phyloP scores from a whole-genome alignment of 1,139 yeast species.

The Diutina rugosa region DNA sequence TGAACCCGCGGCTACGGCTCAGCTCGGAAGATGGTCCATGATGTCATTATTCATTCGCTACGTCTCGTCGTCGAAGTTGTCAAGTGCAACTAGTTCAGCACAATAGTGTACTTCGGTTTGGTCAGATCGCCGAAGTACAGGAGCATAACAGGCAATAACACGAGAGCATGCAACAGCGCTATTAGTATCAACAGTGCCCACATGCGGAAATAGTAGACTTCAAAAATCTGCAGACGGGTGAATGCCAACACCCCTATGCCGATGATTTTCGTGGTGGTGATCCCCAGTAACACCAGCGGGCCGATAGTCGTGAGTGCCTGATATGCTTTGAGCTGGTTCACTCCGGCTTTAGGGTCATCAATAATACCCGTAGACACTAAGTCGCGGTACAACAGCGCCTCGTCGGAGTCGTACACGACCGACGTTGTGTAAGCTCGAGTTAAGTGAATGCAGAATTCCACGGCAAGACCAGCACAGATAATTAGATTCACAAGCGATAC shows the following conservation, averaged over 20 bases:
- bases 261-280: slow-evolving; percentile 75
- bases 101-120: background rate
- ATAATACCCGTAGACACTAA: slow-evolving; percentile 4
- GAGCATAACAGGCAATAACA: slow-evolving; percentile 64
- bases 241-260: slow-evolving; percentile 83
- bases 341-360: slow-evolving; percentile 3
- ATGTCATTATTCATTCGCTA: background rate
- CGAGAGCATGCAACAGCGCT: slow-evolving; percentile 68
- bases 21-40: background rate
- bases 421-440: slow-evolving; percentile 50
- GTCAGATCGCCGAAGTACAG: slow-evolving; percentile 1
- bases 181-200: slow-evolving; percentile 75
- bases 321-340: slow-evolving; percentile 9
- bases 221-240: slow-evolving; percentile 76
- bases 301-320: slow-evolving; percentile 67
- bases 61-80: background rate
- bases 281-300: slow-evolving; percentile 81
- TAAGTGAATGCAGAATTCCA: slow-evolving; percentile 84
- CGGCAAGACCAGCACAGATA: slow-evolving; percentile 85
- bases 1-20: background rate
- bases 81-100: background rate
- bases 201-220: slow-evolving; percentile 87
- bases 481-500: slow-evolving; percentile 79
- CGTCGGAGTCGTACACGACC: slow-evolving; percentile 18
- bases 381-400: slow-evolving; percentile 3